Percentiles rank a stretch among this genome's conserved stretches.
Conservation (phyloP, 192 early-diverging fungal species). For the Glomus cerebriforme region DNA sequence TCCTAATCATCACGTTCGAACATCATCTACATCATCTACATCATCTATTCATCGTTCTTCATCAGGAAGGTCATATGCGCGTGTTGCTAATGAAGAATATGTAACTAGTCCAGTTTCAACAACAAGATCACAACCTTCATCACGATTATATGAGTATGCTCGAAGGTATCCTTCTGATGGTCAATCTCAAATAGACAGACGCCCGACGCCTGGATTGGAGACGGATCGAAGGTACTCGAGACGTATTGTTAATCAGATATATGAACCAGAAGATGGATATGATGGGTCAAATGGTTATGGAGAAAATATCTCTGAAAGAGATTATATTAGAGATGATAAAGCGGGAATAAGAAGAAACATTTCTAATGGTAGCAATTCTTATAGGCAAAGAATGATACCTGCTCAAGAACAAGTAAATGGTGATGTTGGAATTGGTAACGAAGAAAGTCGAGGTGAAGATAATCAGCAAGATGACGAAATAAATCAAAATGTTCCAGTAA, state of each 20-base stretch:
- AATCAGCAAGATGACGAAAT: neutral
- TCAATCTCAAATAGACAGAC: neutral
- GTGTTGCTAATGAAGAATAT: neutral
- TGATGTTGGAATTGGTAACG: too few species aligned
- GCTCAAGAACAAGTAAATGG: neutral
- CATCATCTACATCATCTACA: neutral
- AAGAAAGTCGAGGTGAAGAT: neutral
- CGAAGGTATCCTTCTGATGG: neutral
- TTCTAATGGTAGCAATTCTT: neutral
- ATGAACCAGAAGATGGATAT: neutral
- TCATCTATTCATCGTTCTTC: conserved; percentile 13
- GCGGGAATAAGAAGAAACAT: neutral
- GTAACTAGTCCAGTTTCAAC: neutral
- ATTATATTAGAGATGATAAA: neutral
- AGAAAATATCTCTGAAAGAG: neutral
- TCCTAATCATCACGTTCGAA: neutral
- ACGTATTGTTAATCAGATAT: neutral
- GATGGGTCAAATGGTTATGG: neutral
- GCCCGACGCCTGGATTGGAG: neutral
- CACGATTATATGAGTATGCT: neutral
- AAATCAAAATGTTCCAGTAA: neutral
- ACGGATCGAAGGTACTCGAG: neutral
- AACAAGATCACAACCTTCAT: neutral
- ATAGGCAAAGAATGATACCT: neutral
- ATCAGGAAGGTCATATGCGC: neutral